Evolutionary conservation across 2,329 filamentous ascomycete species (phyloP).

Genomic region (Tricladium varicosporioides): DNA sequence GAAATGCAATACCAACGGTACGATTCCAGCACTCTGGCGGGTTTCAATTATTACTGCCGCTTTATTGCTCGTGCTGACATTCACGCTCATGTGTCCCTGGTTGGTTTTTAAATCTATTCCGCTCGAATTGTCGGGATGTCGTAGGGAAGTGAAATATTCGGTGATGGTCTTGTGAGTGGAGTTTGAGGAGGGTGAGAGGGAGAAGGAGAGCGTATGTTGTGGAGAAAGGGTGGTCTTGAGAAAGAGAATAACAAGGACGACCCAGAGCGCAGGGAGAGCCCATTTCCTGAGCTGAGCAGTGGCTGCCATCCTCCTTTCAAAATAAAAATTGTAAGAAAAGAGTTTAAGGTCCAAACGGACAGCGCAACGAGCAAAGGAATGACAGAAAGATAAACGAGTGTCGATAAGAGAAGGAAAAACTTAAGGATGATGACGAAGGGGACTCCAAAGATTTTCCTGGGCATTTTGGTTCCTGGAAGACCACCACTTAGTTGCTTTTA

Average conservation of each 20-base stretch:
- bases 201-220: background rate
- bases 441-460: no score
- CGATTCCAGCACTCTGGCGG: constrained; percentile 32
- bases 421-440: no score
- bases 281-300: background rate
- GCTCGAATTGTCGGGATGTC: background rate
- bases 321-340: no score
- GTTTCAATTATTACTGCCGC: constrained; percentile 41
- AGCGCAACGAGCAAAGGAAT: background rate
- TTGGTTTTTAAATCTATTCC: constrained; percentile 4
- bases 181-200: background rate
- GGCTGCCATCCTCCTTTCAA: background rate
- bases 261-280: background rate
- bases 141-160: constrained; percentile 7
- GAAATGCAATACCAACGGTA: constrained; percentile 41
- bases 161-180: background rate
- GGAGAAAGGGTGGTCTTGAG: background rate
- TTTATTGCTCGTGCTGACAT: constrained; percentile 27
- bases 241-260: constrained; percentile 10
- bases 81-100: constrained; percentile 13
- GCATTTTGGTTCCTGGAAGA: no score
- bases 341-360: background rate
- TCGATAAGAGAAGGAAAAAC: no score
- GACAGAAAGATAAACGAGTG: background rate
- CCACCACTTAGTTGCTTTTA: no score